Base-by-base conservation (phyloP, 768 basidiomycete species). In the Harrya chromipes region DNA sequence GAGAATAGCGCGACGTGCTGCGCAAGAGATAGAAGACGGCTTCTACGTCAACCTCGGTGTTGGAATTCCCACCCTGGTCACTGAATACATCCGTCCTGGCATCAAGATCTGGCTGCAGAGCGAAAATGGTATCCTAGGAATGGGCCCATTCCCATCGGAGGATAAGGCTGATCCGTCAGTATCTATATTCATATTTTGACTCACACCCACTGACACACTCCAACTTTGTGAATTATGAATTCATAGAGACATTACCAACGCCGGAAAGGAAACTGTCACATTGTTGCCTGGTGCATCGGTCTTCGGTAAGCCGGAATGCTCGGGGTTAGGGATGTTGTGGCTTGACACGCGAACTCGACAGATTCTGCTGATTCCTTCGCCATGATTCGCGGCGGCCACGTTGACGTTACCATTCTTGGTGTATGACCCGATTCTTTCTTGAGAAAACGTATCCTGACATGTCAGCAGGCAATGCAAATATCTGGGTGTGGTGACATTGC, bases 381-480 rank as follows among this genome's bases (percentile, higher is more conserved):
- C 10, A 95, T 95, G 94, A 95, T 97, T 70, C 87, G 93, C 55
- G 93, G 93, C 40, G 93, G 94, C 4, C 94, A 95, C 70, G 80
- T 95, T 43, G 88, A 95, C 58, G 87, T 95, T 43, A 83, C 92
- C 8, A 93, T 95, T 63, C 84, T 95, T 38, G 94, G 94, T 26
- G 90, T 88, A 71, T 57, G 84, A 72, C 45, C 53, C 17, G 19
- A 16, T 85, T 85, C 71, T 58, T 82, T 74, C 20, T 21, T 24
- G 44, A 16, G 40, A 46, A 23, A 26, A 13, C 38, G 23, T 7
- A 3, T 36, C 26, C 38, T 46, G 24, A 60, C n/a, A 6, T 37
- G 46, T 45, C 27, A 31, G n/a, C 53, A 90, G 87, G 90, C 91
- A 4, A 89, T 97, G 89, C 85, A 95, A 76, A 94, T 94, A 31